phyloP scores from a whole-genome alignment of 371 early-diverging fungal genomes.

The Saksenaea vasiformis region DNA sequence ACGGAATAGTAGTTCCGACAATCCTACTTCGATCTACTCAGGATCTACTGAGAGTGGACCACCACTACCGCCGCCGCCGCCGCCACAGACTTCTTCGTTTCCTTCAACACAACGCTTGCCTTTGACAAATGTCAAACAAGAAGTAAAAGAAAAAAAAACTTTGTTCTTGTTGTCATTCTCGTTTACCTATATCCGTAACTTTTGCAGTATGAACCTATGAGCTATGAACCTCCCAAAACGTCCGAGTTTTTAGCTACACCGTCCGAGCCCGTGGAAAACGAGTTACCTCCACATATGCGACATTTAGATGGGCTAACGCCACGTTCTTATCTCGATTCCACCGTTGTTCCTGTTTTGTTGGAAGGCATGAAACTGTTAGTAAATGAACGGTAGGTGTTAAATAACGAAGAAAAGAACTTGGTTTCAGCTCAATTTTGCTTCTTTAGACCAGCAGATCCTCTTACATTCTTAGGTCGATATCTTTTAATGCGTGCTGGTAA shows the following conservation, averaged over 20 bases:
- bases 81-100: background rate
- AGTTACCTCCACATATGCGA: background rate
- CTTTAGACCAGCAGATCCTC: conserved; percentile 22
- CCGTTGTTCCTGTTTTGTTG: conserved; percentile 61
- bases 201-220: background rate
- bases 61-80: background rate
- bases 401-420: background rate
- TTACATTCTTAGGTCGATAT: conserved; percentile 22
- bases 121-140: background rate
- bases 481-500: conserved; percentile 20
- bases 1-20: background rate
- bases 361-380: conserved; percentile 67
- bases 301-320: conserved; percentile 34
- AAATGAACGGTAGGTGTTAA: conserved; percentile 52
- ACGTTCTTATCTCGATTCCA: conserved; percentile 60
- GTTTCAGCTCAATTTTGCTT: background rate
- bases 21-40: background rate
- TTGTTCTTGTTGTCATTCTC: background rate
- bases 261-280: background rate
- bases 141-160: background rate
- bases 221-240: background rate
- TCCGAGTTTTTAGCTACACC: background rate
- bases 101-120: background rate
- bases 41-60: conserved; percentile 1
- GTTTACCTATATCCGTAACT: background rate